Percentiles rank a stretch among this genome's conserved stretches.
Evolutionary conservation across 208 protist species (phyloP).

Genomic region (Leishmania braziliensis): DNA sequence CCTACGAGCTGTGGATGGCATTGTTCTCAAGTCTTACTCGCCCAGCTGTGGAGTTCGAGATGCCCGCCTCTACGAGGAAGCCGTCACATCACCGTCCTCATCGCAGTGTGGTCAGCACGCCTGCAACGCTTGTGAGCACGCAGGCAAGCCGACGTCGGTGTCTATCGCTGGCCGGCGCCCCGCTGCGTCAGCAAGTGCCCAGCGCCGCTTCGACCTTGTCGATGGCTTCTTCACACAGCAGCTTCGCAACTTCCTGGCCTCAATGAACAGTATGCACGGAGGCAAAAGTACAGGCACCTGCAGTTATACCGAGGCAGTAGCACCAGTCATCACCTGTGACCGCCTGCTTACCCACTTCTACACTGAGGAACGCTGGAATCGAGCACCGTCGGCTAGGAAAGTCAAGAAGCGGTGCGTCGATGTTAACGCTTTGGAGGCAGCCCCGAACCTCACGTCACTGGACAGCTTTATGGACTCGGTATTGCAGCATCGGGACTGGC

Average conservation of each 20-base stretch:
- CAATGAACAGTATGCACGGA: not conserved
- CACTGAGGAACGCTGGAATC: not conserved
- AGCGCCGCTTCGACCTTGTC: conserved; percentile 24
- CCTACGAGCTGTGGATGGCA: conserved; percentile 47
- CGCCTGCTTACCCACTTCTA: conserved; percentile 19
- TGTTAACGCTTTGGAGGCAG: not conserved
- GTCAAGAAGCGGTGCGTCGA: not conserved
- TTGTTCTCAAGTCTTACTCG: conserved; percentile 76
- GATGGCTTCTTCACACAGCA: conserved; percentile 73
- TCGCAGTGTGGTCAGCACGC: not conserved
- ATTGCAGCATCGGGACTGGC: conserved; percentile 22
- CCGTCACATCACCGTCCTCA: not conserved
- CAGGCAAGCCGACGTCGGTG: not conserved
- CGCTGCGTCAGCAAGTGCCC: not conserved
- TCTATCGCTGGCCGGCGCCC: not conserved
- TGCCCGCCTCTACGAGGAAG: conserved; percentile 53
- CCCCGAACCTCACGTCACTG: conserved; percentile 6
- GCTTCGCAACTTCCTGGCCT: conserved; percentile 33
- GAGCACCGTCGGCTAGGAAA: not conserved
- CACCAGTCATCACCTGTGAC: conserved; percentile 25
- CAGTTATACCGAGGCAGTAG: not conserved
- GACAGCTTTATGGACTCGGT: conserved; percentile 26
- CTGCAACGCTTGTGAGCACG: not conserved
- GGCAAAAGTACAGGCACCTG: not conserved
- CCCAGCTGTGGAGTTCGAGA: conserved; percentile 82